Base-by-base conservation (phyloP, 345 rosid species). In the Eucalyptus grandis region DNA sequence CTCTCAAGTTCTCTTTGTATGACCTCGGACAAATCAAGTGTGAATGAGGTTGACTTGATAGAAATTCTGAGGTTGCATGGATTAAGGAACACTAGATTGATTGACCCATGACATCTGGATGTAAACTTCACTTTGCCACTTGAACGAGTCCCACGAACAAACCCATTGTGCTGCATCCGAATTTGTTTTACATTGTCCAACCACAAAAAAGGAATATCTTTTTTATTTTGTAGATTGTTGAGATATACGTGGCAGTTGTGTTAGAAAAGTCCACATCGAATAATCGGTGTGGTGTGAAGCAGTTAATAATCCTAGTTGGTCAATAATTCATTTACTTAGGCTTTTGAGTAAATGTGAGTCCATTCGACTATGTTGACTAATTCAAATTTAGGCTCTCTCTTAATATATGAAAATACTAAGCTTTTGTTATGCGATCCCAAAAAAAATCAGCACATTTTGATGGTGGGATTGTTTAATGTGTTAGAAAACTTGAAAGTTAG, bases 1-100 rank as follows among this genome's bases (percentile, higher is more conserved):
- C 50, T 49, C 51, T 49, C 16, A 49, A 49, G 51, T 49, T 49
- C 51, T 49, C 16, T 49, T 49, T 49, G 5, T 49, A 49, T 49
- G 50, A 49, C 15, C 50, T 14, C 6, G 1, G 6, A 49, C 2
- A 1, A 14, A 49, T 49, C 50, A 49, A 49, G 51, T 49, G 51
- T 49, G 51, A 49, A 5, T 5, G 16, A 14, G 16, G 51, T 5
- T 49, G 50, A 49, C 6, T 13, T 49, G 15, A 5, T 4, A 49
- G 51, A 14, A 49, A 5, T 14, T 2, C 51, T 14, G 2, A 49
- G 16, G 51, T 6, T 0, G 3, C 16, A 49, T 5, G 3, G 5
- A 2, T 14, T 49, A 14, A 14, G 16, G 51, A 49, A 49, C 51
- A 14, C 16, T 49, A 49, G 51, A 49, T 49, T 49, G 50, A 49